Percentiles rank a stretch among this genome's conserved stretches.
phyloP scores from a whole-genome alignment of 139 green algal species.

The Chlorella sorokiniana region DNA sequence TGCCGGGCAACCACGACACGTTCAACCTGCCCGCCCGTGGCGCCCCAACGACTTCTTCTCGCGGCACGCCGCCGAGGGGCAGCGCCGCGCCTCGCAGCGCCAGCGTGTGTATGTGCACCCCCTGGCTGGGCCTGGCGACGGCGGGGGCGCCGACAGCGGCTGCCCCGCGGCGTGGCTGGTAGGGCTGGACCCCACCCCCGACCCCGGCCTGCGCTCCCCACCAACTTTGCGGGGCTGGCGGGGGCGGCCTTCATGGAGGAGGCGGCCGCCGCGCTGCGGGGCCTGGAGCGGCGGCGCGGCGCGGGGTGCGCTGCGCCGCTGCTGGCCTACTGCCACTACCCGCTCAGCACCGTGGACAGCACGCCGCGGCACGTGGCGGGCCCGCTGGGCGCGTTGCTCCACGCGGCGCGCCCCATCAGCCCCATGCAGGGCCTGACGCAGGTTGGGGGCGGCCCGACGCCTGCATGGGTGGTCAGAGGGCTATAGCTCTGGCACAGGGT shows the following conservation, averaged over 20 bases:
- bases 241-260: slow-evolving; percentile 24
- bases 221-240: slow-evolving; percentile 68
- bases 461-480: not conserved
- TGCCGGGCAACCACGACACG: slow-evolving; percentile 70
- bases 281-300: not conserved
- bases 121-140: not conserved
- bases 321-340: slow-evolving; percentile 71
- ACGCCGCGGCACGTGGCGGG: slow-evolving; percentile 4
- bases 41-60: slow-evolving; percentile 51
- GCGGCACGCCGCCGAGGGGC: slow-evolving; percentile 38
- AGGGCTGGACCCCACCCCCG: slow-evolving; percentile 62
- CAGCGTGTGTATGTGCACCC: slow-evolving; percentile 32
- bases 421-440: slow-evolving; percentile 26
- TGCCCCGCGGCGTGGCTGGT: slow-evolving; percentile 45
- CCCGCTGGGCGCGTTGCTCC: slow-evolving; percentile 14
- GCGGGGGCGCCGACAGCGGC: not conserved
- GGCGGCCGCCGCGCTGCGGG: slow-evolving; percentile 2
- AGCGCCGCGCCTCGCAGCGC: slow-evolving; percentile 18
- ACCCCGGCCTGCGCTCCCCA: slow-evolving; percentile 57
- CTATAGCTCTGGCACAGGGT: not conserved
- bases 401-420: not conserved
- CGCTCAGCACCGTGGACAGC: slow-evolving; percentile 52
- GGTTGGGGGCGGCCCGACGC: not conserved
- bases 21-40: slow-evolving; percentile 63
- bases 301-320: not conserved